Percentiles rank a stretch among this genome's conserved stretches.
Conservation (phyloP, 2,329 filamentous ascomycete species). For the Alternaria triticina region DNA sequence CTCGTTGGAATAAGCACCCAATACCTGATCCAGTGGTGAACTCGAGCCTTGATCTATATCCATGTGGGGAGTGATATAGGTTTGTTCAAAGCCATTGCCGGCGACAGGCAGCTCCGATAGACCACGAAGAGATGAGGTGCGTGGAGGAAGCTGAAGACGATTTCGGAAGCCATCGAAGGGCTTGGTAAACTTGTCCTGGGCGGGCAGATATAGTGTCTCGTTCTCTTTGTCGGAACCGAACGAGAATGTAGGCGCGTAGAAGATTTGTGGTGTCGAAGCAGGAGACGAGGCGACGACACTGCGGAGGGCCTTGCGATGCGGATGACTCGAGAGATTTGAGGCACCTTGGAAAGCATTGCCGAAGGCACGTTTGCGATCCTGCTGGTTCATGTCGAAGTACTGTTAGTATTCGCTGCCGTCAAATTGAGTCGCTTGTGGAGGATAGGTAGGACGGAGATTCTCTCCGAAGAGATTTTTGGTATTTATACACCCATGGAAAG, state of each 20-base stretch:
- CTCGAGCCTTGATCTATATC: not conserved
- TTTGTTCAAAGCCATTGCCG: not conserved
- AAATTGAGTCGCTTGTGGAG: not conserved
- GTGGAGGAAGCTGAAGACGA: not conserved
- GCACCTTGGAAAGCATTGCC: slow-evolving; percentile 21
- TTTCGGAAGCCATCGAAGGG: too few species aligned
- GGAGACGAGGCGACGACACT: not conserved
- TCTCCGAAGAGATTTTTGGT: not conserved
- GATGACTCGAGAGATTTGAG: not conserved
- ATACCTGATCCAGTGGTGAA: not conserved
- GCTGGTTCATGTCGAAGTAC: not conserved
- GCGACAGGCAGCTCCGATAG: not conserved
- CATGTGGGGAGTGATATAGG: not conserved
- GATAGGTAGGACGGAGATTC: not conserved
- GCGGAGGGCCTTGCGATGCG: slow-evolving; percentile 1
- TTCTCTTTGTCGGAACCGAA: slow-evolving; percentile 12
- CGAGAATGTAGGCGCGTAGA: not conserved
- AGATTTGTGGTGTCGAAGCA: not conserved
- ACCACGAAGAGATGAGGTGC: not conserved
- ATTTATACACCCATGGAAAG: not conserved
- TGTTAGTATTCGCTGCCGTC: not conserved
- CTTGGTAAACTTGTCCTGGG: not conserved
- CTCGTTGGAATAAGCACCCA: not conserved
- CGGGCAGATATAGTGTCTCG: not conserved
- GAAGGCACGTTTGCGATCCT: slow-evolving; percentile 23